phyloP scores from a whole-genome alignment of 495 filamentous ascomycete species.

The Monascus purpureus region DNA sequence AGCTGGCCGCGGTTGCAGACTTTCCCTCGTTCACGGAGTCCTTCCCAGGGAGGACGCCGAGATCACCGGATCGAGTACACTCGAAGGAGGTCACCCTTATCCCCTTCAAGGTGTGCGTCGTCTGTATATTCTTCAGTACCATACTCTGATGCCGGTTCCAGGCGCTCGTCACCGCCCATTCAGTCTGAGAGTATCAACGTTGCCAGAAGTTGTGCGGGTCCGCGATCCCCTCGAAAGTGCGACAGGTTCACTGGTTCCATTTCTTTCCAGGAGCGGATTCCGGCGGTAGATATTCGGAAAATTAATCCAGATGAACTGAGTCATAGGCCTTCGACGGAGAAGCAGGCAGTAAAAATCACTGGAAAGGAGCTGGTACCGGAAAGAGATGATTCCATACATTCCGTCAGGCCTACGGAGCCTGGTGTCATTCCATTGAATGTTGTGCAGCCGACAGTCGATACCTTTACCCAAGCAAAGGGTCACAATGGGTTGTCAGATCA shows the following conservation, averaged over 20 bases:
- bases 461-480: conserved; percentile 24
- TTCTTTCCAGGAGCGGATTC: conserved; percentile 2
- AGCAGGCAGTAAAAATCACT: background rate
- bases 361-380: conserved; percentile 4
- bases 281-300: conserved; percentile 1
- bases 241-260: too few relatives aligned
- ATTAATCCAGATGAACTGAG: conserved; percentile 1
- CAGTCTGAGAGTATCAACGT: conserved; percentile 13
- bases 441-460: conserved; percentile 5
- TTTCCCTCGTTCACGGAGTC: conserved; percentile 12
- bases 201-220: too few relatives aligned
- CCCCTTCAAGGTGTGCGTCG: conserved; percentile 11
- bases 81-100: conserved; percentile 14
- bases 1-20: conserved; percentile 5
- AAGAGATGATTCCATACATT: background rate
- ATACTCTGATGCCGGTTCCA: conserved; percentile 25
- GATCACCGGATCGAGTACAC: conserved; percentile 6
- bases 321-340: conserved; percentile 1
- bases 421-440: conserved; percentile 4
- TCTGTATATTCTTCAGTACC: conserved; percentile 18
- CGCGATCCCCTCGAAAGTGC: conserved; percentile 2
- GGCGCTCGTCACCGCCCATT: conserved; percentile 21
- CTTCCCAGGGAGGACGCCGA: conserved; percentile 8
- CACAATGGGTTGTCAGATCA: conserved; percentile 18
- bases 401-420: conserved; percentile 1